Conservation (phyloP, 2,329 filamentous ascomycete genomes). For the Aspergillus eucalypticola region DNA sequence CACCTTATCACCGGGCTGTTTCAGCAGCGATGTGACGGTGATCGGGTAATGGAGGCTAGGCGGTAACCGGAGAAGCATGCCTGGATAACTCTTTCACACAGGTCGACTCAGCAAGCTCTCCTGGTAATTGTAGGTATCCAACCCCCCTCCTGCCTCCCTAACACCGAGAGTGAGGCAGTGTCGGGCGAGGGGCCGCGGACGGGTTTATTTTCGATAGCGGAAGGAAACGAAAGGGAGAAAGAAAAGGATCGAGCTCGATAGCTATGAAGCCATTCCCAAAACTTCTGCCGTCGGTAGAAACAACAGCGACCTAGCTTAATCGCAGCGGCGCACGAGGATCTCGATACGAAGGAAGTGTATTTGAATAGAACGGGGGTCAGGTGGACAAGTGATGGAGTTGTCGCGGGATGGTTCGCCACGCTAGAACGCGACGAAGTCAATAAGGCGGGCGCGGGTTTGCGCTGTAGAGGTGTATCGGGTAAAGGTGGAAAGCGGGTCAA, state of each 20-base stretch:
- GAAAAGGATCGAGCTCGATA: slow-evolving; percentile 1
- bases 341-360: not conserved
- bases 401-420: slow-evolving; percentile 10
- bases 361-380: not conserved
- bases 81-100: slow-evolving; percentile 16
- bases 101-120: too few relatives aligned
- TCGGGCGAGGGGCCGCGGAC: not conserved
- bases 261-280: slow-evolving; percentile 24
- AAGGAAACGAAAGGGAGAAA: not conserved
- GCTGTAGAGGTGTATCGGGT: not conserved
- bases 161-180: not conserved
- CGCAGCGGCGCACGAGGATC: not conserved
- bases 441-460: not conserved
- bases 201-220: slow-evolving; percentile 1
- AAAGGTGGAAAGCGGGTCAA: not conserved
- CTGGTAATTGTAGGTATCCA: slow-evolving; percentile 2
- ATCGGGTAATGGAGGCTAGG: slow-evolving; percentile 82
- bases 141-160: slow-evolving; percentile 1
- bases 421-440: slow-evolving; percentile 13
- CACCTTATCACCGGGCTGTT: slow-evolving; percentile 72
- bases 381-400: not conserved
- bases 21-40: slow-evolving; percentile 82
- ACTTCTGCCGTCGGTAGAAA: slow-evolving; percentile 6
- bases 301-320: not conserved
- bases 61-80: slow-evolving; percentile 52